Evolutionary conservation across 768 basidiomycete species (phyloP).

Genomic region (Tremella fuciformis): DNA sequence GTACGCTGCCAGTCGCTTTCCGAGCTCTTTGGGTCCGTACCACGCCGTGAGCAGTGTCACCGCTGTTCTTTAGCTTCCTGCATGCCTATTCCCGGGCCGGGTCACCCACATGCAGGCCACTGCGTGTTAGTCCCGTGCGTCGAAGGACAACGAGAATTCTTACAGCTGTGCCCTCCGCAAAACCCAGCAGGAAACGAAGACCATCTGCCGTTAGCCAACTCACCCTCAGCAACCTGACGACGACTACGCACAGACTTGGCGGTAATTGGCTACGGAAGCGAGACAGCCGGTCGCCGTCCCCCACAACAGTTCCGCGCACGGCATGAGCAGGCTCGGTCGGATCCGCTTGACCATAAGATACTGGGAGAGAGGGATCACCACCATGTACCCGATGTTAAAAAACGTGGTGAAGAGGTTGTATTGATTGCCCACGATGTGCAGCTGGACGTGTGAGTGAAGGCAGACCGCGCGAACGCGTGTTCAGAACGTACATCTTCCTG

Average conservation of each 20-base stretch:
- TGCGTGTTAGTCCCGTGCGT: neutral
- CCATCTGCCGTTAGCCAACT: conserved; percentile 4
- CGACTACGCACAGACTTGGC: conserved; percentile 1
- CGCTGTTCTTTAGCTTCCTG: neutral
- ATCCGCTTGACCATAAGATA: conserved; percentile 10
- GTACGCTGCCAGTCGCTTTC: conserved; percentile 8
- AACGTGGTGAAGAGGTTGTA: conserved; percentile 14
- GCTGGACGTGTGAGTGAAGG: conserved; percentile 1
- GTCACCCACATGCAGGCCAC: conserved; percentile 4
- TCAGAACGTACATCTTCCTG: conserved; percentile 14
- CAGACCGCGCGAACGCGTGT: neutral
- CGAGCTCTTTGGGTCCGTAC: conserved; percentile 8
- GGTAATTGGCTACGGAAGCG: neutral
- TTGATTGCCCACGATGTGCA: conserved; percentile 9
- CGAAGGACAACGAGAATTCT: neutral
- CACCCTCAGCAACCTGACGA: neutral
- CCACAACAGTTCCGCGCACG: conserved; percentile 10
- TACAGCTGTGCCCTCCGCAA: conserved; percentile 12
- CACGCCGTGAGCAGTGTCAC: conserved; percentile 4
- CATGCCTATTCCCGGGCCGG: neutral
- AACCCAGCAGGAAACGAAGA: conserved; percentile 9
- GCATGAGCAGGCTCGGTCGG: conserved; percentile 14
- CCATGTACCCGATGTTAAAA: conserved; percentile 18
- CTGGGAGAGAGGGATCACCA: conserved; percentile 14
- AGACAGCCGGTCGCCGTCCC: conserved; percentile 8